These are phyloP conservation scores for Vigna trinervia DNA, from an alignment of 306 rosid genomes.

Conservation along the genomic window DNA sequence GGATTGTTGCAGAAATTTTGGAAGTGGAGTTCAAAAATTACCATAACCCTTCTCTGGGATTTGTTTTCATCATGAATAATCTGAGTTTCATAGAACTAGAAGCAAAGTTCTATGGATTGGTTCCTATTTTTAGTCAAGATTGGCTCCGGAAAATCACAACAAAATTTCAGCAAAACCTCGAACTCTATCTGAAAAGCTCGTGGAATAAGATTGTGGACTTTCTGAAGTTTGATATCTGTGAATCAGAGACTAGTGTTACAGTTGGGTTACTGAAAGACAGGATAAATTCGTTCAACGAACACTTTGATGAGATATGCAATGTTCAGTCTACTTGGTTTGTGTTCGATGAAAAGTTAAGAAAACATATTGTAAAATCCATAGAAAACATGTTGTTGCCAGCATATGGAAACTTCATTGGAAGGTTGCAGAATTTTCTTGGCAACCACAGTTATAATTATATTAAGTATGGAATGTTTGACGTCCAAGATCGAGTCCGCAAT, in stretches of 20 bases:
- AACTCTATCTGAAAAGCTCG: slow-evolving; percentile 42
- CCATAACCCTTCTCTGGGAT: slow-evolving; percentile 56
- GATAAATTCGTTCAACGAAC: slow-evolving; percentile 2
- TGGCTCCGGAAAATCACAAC: background rate
- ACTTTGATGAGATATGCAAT: slow-evolving; percentile 19
- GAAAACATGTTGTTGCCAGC: background rate
- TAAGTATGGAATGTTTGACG: slow-evolving; percentile 1
- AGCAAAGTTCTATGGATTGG: slow-evolving; percentile 35
- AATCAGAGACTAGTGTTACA: background rate
- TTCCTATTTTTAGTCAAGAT: background rate
- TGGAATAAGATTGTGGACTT: slow-evolving; percentile 65
- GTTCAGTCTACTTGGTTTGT: slow-evolving; percentile 15
- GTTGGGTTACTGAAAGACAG: slow-evolving; percentile 2
- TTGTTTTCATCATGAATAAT: slow-evolving; percentile 76
- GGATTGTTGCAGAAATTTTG: slow-evolving; percentile 66
- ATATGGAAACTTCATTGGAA: slow-evolving; percentile 27
- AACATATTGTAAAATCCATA: background rate
- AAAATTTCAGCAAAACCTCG: slow-evolving; percentile 46
- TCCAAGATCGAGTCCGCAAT: slow-evolving; percentile 3
- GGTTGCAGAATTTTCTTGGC: slow-evolving; percentile 4
- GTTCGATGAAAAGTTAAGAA: background rate
- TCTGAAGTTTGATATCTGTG: slow-evolving; percentile 58
- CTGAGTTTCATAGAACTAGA: slow-evolving; percentile 51
- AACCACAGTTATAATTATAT: slow-evolving; percentile 6
- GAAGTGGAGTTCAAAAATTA: slow-evolving; percentile 51